phyloP scores from a whole-genome alignment of 768 basidiomycete species.

The Porphyrellus cyaneotinctus region DNA sequence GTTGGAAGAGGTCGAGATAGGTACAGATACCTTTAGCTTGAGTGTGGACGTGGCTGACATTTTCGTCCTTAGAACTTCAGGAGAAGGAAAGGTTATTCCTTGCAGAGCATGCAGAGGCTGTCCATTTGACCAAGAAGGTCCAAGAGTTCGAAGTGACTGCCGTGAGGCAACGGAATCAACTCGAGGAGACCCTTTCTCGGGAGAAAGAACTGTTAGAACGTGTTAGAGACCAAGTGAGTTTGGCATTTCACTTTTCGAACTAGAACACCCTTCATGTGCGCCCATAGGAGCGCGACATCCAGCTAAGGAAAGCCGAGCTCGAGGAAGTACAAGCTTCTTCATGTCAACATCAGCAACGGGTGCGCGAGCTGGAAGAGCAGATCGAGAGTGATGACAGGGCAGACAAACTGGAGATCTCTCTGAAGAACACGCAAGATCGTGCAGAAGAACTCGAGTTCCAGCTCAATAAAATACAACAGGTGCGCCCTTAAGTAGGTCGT shows the following conservation, averaged over 20 bases:
- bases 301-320: constrained; percentile 52
- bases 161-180: constrained; percentile 39
- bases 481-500: constrained; percentile 23
- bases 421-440: constrained; percentile 77
- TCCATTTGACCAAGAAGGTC: constrained; percentile 40
- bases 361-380: constrained; percentile 75
- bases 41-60: neutral
- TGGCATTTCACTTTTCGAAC: neutral
- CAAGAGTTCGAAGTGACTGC: constrained; percentile 39
- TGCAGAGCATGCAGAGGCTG: constrained; percentile 39
- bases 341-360: constrained; percentile 50
- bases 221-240: constrained; percentile 30
- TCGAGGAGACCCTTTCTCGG: constrained; percentile 35
- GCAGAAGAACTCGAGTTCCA: constrained; percentile 83
- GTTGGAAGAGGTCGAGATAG: constrained; percentile 53
- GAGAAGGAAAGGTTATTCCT: constrained; percentile 40
- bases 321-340: constrained; percentile 51
- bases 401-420: constrained; percentile 64
- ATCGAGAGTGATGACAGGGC: constrained; percentile 81
- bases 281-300: constrained; percentile 69
- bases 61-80: constrained; percentile 38
- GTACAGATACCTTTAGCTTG: constrained; percentile 38
- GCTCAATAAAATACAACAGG: constrained; percentile 76
- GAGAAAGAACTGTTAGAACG: constrained; percentile 49
- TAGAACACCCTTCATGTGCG: neutral